These are phyloP conservation scores for Ceratopteris richardii DNA, from an alignment of 75 land plant genomes.

Conservation along the genomic window DNA sequence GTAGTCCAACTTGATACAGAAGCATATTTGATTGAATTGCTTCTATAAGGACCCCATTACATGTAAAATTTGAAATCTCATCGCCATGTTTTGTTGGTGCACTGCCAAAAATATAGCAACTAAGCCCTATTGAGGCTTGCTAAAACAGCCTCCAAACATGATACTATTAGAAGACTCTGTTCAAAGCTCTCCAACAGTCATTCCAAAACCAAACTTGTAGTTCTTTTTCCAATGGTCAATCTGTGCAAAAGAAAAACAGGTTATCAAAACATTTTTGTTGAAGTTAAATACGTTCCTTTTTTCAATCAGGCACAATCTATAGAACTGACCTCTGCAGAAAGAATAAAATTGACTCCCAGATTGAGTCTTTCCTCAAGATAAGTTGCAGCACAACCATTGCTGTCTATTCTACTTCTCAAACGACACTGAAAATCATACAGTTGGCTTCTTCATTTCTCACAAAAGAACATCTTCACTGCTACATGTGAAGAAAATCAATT, in stretches of 20 bases:
- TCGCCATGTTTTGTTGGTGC: too few species aligned
- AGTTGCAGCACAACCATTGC: constrained; percentile 71
- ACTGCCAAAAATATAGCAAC: too few species aligned
- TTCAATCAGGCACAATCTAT: not conserved
- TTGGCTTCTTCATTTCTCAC: not conserved
- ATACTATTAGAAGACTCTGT: not conserved
- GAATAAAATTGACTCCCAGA: constrained; percentile 87
- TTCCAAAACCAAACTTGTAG: constrained; percentile 94
- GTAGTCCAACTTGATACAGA: too few species aligned
- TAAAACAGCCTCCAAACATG: too few species aligned
- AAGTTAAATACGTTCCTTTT: too few species aligned
- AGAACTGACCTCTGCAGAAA: constrained; percentile 78
- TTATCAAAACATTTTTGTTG: too few species aligned
- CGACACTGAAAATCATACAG: constrained; percentile 51
- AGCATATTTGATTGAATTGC: too few species aligned
- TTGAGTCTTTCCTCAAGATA: constrained; percentile 84
- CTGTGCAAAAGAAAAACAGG: constrained; percentile 25
- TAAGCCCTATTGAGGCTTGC: too few species aligned
- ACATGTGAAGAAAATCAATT: too few species aligned
- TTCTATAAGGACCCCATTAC: too few species aligned
- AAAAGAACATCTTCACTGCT: too few species aligned
- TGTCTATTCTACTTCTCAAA: constrained; percentile 78
- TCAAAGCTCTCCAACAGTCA: constrained; percentile 76
- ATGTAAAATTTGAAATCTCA: too few species aligned
- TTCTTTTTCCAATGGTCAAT: constrained; percentile 93